A percentile compares a stretch with the other conserved stretches of the same genome.
These are phyloP conservation scores for Aspergillus pseudonomiae DNA, from an alignment of 2,329 filamentous ascomycete genomes.

Conservation along the genomic window DNA sequence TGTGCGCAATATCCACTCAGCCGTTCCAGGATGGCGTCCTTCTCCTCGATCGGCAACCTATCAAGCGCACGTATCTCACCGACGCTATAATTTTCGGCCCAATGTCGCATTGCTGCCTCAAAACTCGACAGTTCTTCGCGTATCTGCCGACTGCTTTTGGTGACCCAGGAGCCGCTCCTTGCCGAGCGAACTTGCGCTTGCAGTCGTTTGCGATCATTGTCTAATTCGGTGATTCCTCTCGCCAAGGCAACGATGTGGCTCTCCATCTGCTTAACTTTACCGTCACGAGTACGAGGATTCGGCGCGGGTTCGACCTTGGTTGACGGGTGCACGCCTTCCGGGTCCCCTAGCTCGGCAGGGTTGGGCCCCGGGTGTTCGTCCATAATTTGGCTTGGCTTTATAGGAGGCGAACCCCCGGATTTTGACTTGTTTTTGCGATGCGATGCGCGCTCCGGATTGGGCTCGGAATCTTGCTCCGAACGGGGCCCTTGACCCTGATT, in stretches of 20 bases:
- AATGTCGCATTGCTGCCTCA: conserved; percentile 6
- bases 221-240: not conserved
- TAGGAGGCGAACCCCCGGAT: not conserved
- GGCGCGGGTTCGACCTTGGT: not conserved
- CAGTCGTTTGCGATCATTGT: conserved; percentile 7
- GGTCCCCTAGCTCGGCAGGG: not conserved
- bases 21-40: not conserved
- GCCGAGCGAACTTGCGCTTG: conserved; percentile 1
- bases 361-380: not conserved
- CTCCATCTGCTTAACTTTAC: conserved; percentile 1
- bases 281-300: not conserved
- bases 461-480: not conserved
- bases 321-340: not conserved
- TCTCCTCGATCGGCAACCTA: not conserved
- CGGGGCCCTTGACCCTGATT: not conserved
- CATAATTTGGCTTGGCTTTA: not conserved
- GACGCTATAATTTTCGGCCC: conserved; percentile 8
- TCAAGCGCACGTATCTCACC: not conserved
- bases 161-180: not conserved
- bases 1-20: conserved; percentile 10
- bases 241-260: conserved; percentile 1
- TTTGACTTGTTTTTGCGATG: not conserved
- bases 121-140: conserved; percentile 10
- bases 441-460: not conserved
- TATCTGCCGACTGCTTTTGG: conserved; percentile 7